Percentiles rank a stretch among this genome's conserved stretches.
These are phyloP conservation scores for Sechiopsis laciniata DNA, from an alignment of 306 rosid species.

Conservation along the genomic window DNA sequence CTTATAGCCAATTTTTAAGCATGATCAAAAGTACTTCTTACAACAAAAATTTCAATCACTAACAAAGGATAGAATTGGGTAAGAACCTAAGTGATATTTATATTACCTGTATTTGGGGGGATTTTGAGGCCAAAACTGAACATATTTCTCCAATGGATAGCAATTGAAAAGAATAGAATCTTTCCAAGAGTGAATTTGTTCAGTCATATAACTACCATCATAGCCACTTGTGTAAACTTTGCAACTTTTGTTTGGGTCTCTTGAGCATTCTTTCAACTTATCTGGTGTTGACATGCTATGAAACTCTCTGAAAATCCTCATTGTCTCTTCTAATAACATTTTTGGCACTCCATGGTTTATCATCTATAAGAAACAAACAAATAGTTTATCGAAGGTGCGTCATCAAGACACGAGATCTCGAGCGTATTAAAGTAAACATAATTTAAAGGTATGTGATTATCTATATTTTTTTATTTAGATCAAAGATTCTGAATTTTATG, in stretches of 20 bases:
- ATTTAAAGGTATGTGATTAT: too few species aligned
- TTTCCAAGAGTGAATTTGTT: conserved; percentile 48
- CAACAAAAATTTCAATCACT: too few species aligned
- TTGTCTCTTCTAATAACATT: conserved; percentile 27
- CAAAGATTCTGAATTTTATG: too few species aligned
- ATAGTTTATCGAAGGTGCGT: too few species aligned
- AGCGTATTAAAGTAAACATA: too few species aligned
- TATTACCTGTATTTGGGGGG: conserved; percentile 37
- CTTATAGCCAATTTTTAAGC: too few species aligned
- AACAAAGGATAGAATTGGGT: too few species aligned
- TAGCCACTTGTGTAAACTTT: conserved; percentile 30
- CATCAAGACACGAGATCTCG: too few species aligned
- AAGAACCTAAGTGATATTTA: too few species aligned
- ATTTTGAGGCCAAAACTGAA: conserved; percentile 57
- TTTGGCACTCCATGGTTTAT: conserved; percentile 36
- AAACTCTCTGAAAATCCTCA: conserved; percentile 47
- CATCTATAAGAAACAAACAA: conserved; percentile 24
- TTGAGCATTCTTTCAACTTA: conserved; percentile 45
- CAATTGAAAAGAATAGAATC: conserved; percentile 52
- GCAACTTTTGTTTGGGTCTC: conserved; percentile 40
- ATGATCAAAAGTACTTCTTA: too few species aligned
- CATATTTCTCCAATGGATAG: conserved; percentile 42
- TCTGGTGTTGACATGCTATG: conserved; percentile 50
- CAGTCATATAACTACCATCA: conserved; percentile 27
- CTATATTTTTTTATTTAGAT: too few species aligned